A percentile compares a stretch with the other conserved stretches of the same genome.
phyloP scores from a whole-genome alignment of 2,329 filamentous ascomycete genomes.

The Podosphaera fusca region DNA sequence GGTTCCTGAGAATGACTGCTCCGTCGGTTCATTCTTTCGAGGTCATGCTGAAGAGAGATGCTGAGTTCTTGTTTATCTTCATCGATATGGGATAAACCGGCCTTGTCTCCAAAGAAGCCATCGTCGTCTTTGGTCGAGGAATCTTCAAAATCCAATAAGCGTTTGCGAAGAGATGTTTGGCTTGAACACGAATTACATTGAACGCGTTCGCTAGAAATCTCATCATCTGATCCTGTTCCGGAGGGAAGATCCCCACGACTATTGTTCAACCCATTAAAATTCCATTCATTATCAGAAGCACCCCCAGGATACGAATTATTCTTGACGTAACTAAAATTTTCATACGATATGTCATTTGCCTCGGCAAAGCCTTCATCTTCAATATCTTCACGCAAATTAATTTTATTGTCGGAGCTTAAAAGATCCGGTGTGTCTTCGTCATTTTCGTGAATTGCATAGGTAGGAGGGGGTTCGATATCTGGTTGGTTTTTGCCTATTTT shows the following conservation, averaged over 20 bases:
- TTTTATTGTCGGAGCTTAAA: constrained; percentile 2
- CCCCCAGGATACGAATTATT: constrained; percentile 2
- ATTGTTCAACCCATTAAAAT: constrained; percentile 6
- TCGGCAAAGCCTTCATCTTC: constrained; percentile 7
- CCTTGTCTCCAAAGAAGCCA: constrained; percentile 7
- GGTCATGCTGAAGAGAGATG: constrained; percentile 6
- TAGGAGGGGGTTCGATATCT: constrained; percentile 10
- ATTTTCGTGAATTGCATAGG: constrained; percentile 10
- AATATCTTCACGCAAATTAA: constrained; percentile 13
- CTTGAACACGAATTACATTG: constrained; percentile 14
- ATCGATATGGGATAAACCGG: constrained; percentile 12
- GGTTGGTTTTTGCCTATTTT: constrained; percentile 12
- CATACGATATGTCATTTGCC: not conserved
- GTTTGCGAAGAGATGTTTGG: constrained; percentile 5
- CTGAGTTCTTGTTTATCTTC: constrained; percentile 7
- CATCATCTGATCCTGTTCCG: constrained; percentile 11
- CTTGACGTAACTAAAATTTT: constrained; percentile 3
- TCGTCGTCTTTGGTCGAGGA: constrained; percentile 7
- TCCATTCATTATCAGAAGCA: not conserved
- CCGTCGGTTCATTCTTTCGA: constrained; percentile 4
- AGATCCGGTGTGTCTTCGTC: constrained; percentile 7
- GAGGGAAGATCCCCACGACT: constrained; percentile 7
- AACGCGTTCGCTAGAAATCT: constrained; percentile 11
- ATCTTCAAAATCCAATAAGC: constrained; percentile 11
- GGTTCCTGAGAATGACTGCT: not conserved